Base-by-base conservation (phyloP, 305 asterid species). In the Withania somnifera region DNA sequence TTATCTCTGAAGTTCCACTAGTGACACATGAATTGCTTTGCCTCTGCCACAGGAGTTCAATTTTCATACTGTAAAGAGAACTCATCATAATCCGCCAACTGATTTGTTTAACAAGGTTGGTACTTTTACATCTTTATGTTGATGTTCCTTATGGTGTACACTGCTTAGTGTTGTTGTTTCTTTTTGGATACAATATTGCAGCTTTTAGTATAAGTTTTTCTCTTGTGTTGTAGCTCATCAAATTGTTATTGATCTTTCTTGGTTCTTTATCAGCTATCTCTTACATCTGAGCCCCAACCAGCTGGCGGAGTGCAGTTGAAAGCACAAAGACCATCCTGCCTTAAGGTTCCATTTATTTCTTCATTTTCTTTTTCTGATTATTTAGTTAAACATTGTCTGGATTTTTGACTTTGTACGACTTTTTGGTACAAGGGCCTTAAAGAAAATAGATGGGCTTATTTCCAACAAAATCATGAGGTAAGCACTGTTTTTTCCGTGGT, bases 51-150 rank as follows among this genome's bases (percentile, higher is more conserved):
- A 95, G 99, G 99, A 93, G 86, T 93, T 93, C 82, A 93, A 89
- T 83, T 93, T 93, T 86, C 94, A 85, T 17, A 90, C 90, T 0
- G 97, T 85, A 32, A 92, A 87, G 91, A 93, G 92, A 85, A 86
- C 63, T 80, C 93, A 87, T 52, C 88, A 86, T 84, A 91, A 90
- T 86, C 97, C 90, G 47, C 98, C 97, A 36, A 80, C 85, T 7
- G 99, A 93, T 36, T 89, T 92, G 50, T 93, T 95, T 88, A 91
- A 86, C 86, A 91, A 93, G 95, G 99, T 95, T 86, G 61, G 42
- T 28, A 52, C 52, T 52, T 66, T 50, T 63, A 13, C 60, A 66
- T 81, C 52, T 66, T 56, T n/a, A 5, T 2, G 15, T 51, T 76
- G 47, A 15, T 7, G 26, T 47, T 73, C 34, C 32, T n/a, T 36